A percentile compares a stretch with the other conserved stretches of the same genome.
These are phyloP conservation scores for Boeremia lycopersici DNA, from an alignment of 2,329 filamentous ascomycete species.

Conservation along the genomic window DNA sequence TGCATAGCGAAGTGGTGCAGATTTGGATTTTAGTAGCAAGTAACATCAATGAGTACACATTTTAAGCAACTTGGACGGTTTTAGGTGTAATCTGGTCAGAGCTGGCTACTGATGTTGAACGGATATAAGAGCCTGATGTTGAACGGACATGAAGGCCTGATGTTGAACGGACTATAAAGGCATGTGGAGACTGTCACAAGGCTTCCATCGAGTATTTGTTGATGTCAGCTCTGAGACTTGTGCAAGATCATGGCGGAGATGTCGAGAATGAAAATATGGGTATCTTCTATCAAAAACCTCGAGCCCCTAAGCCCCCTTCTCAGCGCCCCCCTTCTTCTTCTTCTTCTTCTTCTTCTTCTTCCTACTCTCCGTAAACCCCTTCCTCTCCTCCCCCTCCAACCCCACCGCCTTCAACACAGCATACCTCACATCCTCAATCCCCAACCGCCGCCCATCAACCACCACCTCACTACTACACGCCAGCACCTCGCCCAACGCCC, in stretches of 20 bases:
- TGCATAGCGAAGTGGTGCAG: constrained; percentile 9
- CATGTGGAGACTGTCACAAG: background rate
- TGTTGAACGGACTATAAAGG: background rate
- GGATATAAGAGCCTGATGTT: background rate
- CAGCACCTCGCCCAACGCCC: constrained; percentile 64
- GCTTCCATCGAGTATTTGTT: no score
- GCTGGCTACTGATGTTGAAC: background rate
- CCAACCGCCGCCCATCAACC: constrained; percentile 57
- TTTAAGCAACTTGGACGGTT: background rate
- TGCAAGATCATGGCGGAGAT: no score
- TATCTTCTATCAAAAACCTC: no score
- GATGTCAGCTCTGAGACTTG: no score
- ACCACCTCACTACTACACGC: constrained; percentile 62
- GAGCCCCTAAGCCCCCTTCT: background rate
- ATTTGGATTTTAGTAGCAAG: background rate
- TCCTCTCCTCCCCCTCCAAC: constrained; percentile 19
- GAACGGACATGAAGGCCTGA: background rate
- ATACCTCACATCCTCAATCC: constrained; percentile 67
- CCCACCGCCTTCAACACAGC: constrained; percentile 64
- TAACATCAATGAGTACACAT: constrained; percentile 9
- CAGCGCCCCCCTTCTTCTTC: background rate
- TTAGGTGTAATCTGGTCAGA: background rate
- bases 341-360: constrained; percentile 12
- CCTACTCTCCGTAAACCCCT: constrained; percentile 10
- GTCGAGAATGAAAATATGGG: no score